Evolutionary conservation across 768 basidiomycete genomes (phyloP).

Genomic region (Tricholoma hemisulphureum): DNA sequence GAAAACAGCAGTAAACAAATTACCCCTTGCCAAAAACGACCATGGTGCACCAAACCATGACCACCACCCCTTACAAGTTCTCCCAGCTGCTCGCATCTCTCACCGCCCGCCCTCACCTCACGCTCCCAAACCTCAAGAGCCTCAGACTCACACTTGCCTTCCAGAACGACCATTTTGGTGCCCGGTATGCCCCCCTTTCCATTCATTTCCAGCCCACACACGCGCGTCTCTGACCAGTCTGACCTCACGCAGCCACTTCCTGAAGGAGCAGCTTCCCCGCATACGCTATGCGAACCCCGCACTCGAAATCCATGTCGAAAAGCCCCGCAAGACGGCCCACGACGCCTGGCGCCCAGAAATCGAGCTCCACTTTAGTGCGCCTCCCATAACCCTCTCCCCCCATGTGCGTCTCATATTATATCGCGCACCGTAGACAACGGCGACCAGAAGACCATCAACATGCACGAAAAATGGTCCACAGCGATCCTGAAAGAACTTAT

Average conservation of each 20-base stretch:
- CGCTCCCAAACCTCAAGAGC: constrained; percentile 46
- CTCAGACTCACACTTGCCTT: constrained; percentile 57
- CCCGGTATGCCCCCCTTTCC: too few species aligned
- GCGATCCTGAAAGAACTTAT: constrained; percentile 68
- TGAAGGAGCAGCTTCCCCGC: constrained; percentile 74
- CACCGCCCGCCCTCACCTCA: constrained; percentile 49
- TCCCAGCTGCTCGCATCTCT: constrained; percentile 53
- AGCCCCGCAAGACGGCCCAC: constrained; percentile 47
- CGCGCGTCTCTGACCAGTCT: too few species aligned
- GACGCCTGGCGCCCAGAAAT: constrained; percentile 64
- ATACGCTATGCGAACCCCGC: constrained; percentile 76
- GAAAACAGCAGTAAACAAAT: too few species aligned
- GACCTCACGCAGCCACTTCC: constrained; percentile 80
- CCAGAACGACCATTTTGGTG: constrained; percentile 72
- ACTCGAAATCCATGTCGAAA: constrained; percentile 59
- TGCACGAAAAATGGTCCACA: constrained; percentile 70
- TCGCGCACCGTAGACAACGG: constrained; percentile 47
- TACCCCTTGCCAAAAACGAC: too few species aligned
- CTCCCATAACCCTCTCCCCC: neutral
- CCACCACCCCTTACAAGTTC: constrained; percentile 52
- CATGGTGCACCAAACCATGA: constrained; percentile 18
- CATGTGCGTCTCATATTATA: neutral
- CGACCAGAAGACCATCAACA: constrained; percentile 43
- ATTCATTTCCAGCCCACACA: too few species aligned
- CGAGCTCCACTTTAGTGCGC: constrained; percentile 63